phyloP scores from a whole-genome alignment of 371 early-diverging fungal species.

The Actinomortierella wolfii region DNA sequence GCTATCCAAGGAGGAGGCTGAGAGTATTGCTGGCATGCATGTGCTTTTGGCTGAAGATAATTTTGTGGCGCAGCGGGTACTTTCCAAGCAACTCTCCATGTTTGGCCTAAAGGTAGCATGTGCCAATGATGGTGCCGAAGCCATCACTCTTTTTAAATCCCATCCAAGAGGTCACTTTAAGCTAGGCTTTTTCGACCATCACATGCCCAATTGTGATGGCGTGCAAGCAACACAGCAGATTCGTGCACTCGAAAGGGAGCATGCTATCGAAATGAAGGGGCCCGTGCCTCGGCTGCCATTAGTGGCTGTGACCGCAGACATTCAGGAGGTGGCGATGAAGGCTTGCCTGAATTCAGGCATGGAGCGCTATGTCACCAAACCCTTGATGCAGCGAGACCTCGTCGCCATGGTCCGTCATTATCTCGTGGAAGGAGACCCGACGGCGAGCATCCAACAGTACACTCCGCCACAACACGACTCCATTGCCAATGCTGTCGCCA shows the following conservation, averaged over 20 bases:
- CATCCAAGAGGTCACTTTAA: slow-evolving; percentile 41
- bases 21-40: slow-evolving; percentile 33
- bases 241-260: slow-evolving; percentile 46
- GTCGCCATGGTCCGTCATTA: slow-evolving; percentile 42
- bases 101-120: slow-evolving; percentile 42
- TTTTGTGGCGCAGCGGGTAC: slow-evolving; percentile 33
- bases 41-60: slow-evolving; percentile 41
- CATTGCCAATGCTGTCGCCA: background rate
- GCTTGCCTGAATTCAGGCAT: slow-evolving; percentile 60
- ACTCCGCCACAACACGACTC: slow-evolving; percentile 23
- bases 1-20: slow-evolving; percentile 32
- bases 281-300: slow-evolving; percentile 52
- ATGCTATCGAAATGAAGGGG: slow-evolving; percentile 31
- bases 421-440: slow-evolving; percentile 34
- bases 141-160: slow-evolving; percentile 25
- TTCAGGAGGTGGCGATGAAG: slow-evolving; percentile 56
- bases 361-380: slow-evolving; percentile 67
- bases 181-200: slow-evolving; percentile 44
- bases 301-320: slow-evolving; percentile 63
- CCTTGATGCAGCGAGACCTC: slow-evolving; percentile 48
- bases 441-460: slow-evolving; percentile 27
- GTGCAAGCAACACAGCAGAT: slow-evolving; percentile 64
- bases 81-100: slow-evolving; percentile 34
- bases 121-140: slow-evolving; percentile 44
- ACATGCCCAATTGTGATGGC: slow-evolving; percentile 54